A percentile compares a stretch with the other conserved stretches of the same genome.
Conservation (phyloP, 2,329 filamentous ascomycete species). For the Phaeosphaeriaceae sp. region DNA sequence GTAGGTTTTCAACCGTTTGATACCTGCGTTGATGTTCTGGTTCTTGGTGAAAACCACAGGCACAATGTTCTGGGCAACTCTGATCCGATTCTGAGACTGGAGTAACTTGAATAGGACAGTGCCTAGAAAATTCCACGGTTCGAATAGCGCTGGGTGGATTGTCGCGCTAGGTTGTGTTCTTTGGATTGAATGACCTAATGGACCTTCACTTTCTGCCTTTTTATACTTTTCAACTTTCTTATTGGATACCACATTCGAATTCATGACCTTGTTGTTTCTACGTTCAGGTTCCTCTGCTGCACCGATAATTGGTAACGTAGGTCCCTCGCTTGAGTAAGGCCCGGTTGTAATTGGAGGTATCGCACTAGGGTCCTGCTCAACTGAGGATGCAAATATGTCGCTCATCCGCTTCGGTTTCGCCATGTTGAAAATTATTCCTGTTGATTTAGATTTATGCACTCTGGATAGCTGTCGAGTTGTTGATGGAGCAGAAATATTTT, state of each 20-base stretch:
- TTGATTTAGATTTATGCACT: background rate
- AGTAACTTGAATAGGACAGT: constrained; percentile 8
- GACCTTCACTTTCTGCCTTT: background rate
- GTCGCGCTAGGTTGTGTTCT: constrained; percentile 8
- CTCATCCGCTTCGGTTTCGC: constrained; percentile 25
- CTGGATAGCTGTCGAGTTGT: background rate
- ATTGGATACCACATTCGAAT: background rate
- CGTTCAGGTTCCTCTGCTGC: background rate
- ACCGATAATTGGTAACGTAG: constrained; percentile 24
- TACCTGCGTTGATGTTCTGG: constrained; percentile 25
- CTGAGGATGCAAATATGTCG: constrained; percentile 27
- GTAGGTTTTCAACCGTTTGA: constrained; percentile 18
- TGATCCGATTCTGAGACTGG: constrained; percentile 6
- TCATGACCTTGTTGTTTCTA: background rate
- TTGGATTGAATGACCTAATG: background rate
- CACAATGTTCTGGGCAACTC: constrained; percentile 9
- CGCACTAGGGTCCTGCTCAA: constrained; percentile 9
- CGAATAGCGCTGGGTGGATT: constrained; percentile 21
- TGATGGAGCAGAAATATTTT: background rate
- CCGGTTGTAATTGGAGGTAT: constrained; percentile 8
- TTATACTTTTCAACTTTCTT: constrained; percentile 18
- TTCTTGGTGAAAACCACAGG: constrained; percentile 29
- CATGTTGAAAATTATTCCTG: constrained; percentile 7
- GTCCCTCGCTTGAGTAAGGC: constrained; percentile 28
- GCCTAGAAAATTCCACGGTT: constrained; percentile 27